Evolutionary conservation across 257 asterid species (phyloP), one percentile per base, ranked within the genome.

Genomic region (Paraleonurus japonicus): DNA sequence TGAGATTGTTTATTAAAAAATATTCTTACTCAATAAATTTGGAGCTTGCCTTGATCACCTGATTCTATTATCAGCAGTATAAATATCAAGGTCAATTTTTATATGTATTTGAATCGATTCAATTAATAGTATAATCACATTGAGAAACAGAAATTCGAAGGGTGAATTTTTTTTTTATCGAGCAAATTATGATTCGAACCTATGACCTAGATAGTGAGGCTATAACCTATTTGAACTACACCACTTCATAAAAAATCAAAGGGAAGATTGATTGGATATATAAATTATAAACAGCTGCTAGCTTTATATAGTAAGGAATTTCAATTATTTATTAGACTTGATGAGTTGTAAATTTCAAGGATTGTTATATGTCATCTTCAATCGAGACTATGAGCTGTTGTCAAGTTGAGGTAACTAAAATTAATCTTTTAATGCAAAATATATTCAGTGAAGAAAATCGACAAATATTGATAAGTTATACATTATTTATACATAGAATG

Each of bases 281-380:
- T n/a, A 45, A 45, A 45, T 20, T 15, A 45, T 8, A 45, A 3
- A 43, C 0, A 12, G 17, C 17, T 13, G 51, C 53, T 15, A 4
- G 15, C 45, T 37, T 9, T 37, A 37, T 8, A 58, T 15, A 26
- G 16, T 23, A 26, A 15, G 61, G 45, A 27, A 50, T 27, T 66
- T 66, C 10, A 26, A 27, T 48, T 26, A 48, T 67, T 66, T 45
- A 28, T 30, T 19, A 51, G 7, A 67, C 19, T 50, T 48, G 2
- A 13, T 15, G 53, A 48, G 19, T 48, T 4, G 15, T 48, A 69
- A 69, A 33, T 54, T 69, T 54, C 35, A 11, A 7, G 15, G 53
- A 33, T 57, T 23, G 74, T 55, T 69, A 54, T 55, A 20, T 35
- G 74, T 69, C 74, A 55, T 69, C 74, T 69, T 69, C 74, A 69